phyloP scores from a whole-genome alignment of 371 early-diverging fungal species.

The Mucor racemosus region DNA sequence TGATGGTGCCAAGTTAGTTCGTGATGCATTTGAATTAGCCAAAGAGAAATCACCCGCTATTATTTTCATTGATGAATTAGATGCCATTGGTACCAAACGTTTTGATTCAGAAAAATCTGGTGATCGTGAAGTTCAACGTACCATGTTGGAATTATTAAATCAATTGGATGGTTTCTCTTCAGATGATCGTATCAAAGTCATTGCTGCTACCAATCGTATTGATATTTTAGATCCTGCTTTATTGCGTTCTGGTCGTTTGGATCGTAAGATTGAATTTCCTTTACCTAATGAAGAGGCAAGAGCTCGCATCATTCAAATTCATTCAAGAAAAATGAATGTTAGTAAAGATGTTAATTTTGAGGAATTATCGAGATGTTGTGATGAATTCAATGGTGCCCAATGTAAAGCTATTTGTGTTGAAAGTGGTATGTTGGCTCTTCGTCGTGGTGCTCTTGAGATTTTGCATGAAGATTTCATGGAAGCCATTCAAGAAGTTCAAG shows the following conservation, averaged over 20 bases:
- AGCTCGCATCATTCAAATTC: slow-evolving; percentile 99
- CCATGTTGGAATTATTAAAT: slow-evolving; percentile 99
- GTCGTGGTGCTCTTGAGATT: slow-evolving; percentile 90
- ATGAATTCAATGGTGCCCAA: slow-evolving; percentile 99
- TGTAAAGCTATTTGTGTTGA: slow-evolving; percentile 99
- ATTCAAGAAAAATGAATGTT: slow-evolving; percentile 99
- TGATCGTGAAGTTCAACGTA: slow-evolving; percentile 99
- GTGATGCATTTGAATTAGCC: slow-evolving; percentile 98
- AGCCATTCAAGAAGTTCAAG: slow-evolving; percentile 99
- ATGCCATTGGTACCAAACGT: slow-evolving; percentile 99
- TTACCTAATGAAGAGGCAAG: slow-evolving; percentile 98
- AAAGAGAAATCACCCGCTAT: slow-evolving; percentile 99
- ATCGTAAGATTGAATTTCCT: slow-evolving; percentile 99
- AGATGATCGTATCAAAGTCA: slow-evolving; percentile 98
- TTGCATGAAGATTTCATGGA: slow-evolving; percentile 99
- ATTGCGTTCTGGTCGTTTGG: slow-evolving; percentile 98
- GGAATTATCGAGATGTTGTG: slow-evolving; percentile 97
- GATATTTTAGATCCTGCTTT: slow-evolving; percentile 99
- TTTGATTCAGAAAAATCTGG: slow-evolving; percentile 98
- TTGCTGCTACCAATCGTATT: slow-evolving; percentile 99
- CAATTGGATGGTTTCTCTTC: slow-evolving; percentile 99
- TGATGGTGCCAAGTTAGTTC: slow-evolving; percentile 98
- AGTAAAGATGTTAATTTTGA: slow-evolving; percentile 98
- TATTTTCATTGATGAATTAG: slow-evolving; percentile 99
- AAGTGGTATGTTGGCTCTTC: slow-evolving; percentile 96